A percentile compares a stretch with the other conserved stretches of the same genome.
Evolutionary conservation across 2,329 filamentous ascomycete genomes (phyloP).

Genomic region (Alternaria sp.): DNA sequence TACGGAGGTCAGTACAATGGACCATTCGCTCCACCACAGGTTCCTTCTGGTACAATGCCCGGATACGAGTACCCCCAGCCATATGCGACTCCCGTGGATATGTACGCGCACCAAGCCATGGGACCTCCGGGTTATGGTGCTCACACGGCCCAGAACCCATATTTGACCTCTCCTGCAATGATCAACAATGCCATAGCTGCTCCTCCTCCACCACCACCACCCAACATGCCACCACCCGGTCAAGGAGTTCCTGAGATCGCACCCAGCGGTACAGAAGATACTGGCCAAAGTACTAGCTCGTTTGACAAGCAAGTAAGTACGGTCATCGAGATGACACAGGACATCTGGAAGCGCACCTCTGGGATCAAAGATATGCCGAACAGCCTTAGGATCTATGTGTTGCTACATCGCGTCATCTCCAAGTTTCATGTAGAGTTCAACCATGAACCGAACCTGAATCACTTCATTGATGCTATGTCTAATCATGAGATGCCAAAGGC

Average conservation of each 20-base stretch:
- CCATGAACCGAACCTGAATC: conserved; percentile 65
- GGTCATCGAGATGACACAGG: conserved; percentile 61
- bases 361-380: conserved; percentile 69
- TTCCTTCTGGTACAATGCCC: conserved; percentile 27
- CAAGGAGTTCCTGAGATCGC: conserved; percentile 29
- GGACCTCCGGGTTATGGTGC: conserved; percentile 41
- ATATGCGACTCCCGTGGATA: conserved; percentile 41
- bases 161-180: conserved; percentile 46
- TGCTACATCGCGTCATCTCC: conserved; percentile 70
- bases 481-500: conserved; percentile 53
- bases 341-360: conserved; percentile 70
- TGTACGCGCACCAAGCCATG: conserved; percentile 44
- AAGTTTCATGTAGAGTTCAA: conserved; percentile 67
- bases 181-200: conserved; percentile 36
- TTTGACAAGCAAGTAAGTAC: conserved; percentile 54
- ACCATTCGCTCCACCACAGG: conserved; percentile 50
- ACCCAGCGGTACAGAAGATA: conserved; percentile 29
- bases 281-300: conserved; percentile 44
- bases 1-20: conserved; percentile 47
- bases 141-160: conserved; percentile 34
- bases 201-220: conserved; percentile 36
- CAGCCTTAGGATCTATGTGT: conserved; percentile 68
- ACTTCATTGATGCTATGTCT: conserved; percentile 60
- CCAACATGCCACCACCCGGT: conserved; percentile 29
- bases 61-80: conserved; percentile 44